Conservation (phyloP, 129 eudicot species). For the Oenanthe sinensis region DNA sequence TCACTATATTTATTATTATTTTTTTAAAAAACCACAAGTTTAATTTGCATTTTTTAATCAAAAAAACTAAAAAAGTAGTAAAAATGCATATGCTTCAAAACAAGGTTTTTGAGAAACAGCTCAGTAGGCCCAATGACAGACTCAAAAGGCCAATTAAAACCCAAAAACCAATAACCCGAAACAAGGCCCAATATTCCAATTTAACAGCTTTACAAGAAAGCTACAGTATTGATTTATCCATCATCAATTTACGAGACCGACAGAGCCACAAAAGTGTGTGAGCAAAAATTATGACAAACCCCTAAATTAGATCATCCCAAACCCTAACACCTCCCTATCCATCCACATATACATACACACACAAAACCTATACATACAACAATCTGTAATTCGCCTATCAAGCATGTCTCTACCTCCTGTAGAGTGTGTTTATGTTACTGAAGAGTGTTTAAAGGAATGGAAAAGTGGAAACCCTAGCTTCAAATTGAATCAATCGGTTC, state of each 20-base stretch:
- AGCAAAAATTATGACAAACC: slow-evolving; percentile 6
- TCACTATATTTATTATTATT: too few species aligned
- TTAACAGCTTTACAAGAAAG: background rate
- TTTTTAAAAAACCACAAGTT: too few species aligned
- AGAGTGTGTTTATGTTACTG: slow-evolving; percentile 58
- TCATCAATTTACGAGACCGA: background rate
- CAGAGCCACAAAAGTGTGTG: background rate
- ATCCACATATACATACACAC: too few species aligned
- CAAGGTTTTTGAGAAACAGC: too few species aligned
- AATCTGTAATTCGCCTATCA: background rate
- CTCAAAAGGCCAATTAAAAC: too few species aligned
- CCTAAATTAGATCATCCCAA: slow-evolving; percentile 12
- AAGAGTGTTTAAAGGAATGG: slow-evolving; percentile 70
- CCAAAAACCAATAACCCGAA: background rate
- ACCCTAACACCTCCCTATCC: background rate
- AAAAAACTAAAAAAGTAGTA: too few species aligned
- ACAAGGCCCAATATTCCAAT: background rate
- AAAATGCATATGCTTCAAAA: too few species aligned
- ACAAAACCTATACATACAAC: background rate
- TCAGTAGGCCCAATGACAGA: too few species aligned
- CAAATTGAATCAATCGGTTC: slow-evolving; percentile 44
- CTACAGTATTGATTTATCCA: background rate
- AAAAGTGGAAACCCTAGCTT: slow-evolving; percentile 52
- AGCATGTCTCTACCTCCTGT: slow-evolving; percentile 68
- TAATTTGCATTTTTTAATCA: too few species aligned